Evolutionary conservation across 2,329 filamentous ascomycete species (phyloP).

Genomic region (Fusarium caatingaense): DNA sequence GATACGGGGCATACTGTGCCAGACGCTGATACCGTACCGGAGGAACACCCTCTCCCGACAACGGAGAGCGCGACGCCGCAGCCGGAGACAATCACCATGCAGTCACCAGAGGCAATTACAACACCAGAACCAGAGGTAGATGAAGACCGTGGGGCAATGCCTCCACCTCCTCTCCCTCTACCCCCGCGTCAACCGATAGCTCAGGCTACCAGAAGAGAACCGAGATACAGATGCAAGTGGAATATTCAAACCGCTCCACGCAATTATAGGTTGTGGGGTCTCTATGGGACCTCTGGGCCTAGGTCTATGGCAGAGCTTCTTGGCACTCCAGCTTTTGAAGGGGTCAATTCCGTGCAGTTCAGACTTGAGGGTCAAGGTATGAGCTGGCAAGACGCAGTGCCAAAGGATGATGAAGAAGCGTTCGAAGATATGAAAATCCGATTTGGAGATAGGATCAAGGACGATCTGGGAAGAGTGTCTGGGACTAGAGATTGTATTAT

Average conservation of each 20-base stretch:
- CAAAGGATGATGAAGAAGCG: neutral
- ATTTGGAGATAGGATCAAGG: neutral
- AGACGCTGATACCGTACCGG: rapidly evolving
- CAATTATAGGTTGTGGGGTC: neutral
- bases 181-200: neutral
- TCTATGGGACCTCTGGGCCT: neutral
- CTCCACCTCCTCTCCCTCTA: neutral
- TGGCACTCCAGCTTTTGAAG: neutral
- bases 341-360: neutral
- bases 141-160: neutral
- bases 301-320: constrained; percentile 10
- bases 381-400: constrained; percentile 13
- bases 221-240: neutral
- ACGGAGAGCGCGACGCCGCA: neutral
- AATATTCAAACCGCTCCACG: constrained; percentile 1
- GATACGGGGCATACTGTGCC: rapidly evolving
- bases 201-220: neutral
- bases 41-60: neutral
- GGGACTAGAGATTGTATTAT: neutral
- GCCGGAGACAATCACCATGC: neutral
- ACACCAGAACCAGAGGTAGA: neutral
- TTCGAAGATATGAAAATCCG: constrained; percentile 19
- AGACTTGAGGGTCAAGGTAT: constrained; percentile 9
- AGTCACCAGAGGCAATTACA: neutral
- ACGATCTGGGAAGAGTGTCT: neutral